Evolutionary conservation across 306 rosid genomes (phyloP), one percentile per base, ranked within the genome.

Genomic region (Hylodesmum podocarpum): DNA sequence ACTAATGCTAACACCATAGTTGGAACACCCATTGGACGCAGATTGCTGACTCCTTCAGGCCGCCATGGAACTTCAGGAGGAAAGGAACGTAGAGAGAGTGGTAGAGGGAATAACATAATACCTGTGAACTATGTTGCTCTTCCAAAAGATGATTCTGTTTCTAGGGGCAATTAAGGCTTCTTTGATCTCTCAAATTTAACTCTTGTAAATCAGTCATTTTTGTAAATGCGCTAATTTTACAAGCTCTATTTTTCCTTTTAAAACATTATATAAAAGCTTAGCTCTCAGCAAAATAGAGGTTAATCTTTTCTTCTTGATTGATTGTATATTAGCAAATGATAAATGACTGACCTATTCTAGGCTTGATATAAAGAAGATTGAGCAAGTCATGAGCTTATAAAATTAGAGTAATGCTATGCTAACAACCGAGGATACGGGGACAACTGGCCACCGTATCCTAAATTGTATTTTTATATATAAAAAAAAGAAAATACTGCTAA

Each of bases 61-160:
- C 91, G 86, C 21, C 74, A 82, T 39, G 93, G 91, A 66, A 53
- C 70, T 70, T 88, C 88, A 1, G 79, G 84, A 0, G 72, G 80
- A 22, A 91, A 87, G 82, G 95, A 94, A 3, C 90, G 82, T 18
- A 83, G 87, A 76, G 98, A 91, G 72, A 86, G 93, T 72, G 88
- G 86, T 36, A 78, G 93, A 84, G 73, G 53, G 53, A 88, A 78
- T 70, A 83, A 59, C 80, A 29, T 84, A 57, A 87, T 80, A 50
- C 95, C 96, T 46, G 88, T 74, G 31, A 94, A 92, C 86, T 92
- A 91, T 73, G 98, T 91, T 75, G 88, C 98, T 81, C 97, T 94
- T 73, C 83, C 87, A 0, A 94, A 90, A 80, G 95, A 92, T 55
- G 93, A 92, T 73, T 70, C 95, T 46, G 57, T 50, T 47, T 80